phyloP scores from a whole-genome alignment of 352 stramenopile genomes.

The Phytophthora pistaciae region DNA sequence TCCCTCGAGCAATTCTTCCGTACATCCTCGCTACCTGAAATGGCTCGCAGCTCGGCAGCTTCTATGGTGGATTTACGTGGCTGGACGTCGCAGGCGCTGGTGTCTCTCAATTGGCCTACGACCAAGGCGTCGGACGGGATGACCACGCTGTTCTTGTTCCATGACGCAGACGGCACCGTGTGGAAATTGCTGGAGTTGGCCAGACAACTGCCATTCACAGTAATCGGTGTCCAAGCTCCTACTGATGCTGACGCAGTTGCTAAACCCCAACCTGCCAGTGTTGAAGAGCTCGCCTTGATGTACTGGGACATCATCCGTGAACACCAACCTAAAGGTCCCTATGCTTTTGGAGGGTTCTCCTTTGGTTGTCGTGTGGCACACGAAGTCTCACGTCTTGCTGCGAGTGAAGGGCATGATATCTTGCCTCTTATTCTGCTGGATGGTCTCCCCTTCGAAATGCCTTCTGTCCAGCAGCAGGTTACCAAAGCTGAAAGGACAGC shows the following conservation, averaged over 20 bases:
- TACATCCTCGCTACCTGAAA: constrained; percentile 47
- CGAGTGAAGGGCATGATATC: constrained; percentile 34
- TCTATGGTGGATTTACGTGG: constrained; percentile 18
- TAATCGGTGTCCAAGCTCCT: constrained; percentile 48
- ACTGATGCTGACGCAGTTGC: background rate
- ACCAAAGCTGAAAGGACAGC: constrained; percentile 25
- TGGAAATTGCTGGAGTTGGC: constrained; percentile 70
- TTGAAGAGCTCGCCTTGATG: constrained; percentile 46
- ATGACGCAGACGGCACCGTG: constrained; percentile 62
- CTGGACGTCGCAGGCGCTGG: constrained; percentile 27
- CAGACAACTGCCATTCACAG: constrained; percentile 39
- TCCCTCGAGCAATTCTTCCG: constrained; percentile 62
- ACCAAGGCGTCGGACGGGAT: background rate
- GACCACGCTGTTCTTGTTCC: constrained; percentile 55
- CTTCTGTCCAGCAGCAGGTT: background rate
- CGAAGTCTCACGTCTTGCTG: constrained; percentile 43
- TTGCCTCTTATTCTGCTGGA: constrained; percentile 54
- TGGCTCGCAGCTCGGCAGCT: constrained; percentile 34
- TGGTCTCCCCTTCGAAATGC: constrained; percentile 42
- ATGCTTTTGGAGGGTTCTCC: constrained; percentile 63
- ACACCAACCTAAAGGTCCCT: constrained; percentile 46
- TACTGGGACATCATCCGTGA: constrained; percentile 50
- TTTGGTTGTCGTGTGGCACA: constrained; percentile 71
- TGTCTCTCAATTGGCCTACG: constrained; percentile 49
- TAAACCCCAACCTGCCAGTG: constrained; percentile 5